Conservation (phyloP, 371 early-diverging fungal species). For the Mucor irregularis region DNA sequence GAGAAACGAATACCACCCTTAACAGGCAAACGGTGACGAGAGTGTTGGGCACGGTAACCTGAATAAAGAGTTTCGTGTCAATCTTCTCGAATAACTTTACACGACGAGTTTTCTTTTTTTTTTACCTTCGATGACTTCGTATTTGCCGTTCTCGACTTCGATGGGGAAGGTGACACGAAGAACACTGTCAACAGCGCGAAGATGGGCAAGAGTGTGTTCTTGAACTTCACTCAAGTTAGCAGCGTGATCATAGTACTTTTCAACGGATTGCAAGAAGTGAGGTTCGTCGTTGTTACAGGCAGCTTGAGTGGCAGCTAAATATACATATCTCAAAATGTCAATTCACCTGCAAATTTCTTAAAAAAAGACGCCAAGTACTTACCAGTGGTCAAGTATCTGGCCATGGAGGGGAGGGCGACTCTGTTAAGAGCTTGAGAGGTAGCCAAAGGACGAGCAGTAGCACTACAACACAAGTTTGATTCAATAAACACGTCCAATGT, state of each 20-base stretch:
- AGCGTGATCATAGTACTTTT: slow-evolving; percentile 77
- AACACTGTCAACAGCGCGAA: slow-evolving; percentile 79
- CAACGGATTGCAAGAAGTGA: slow-evolving; percentile 79
- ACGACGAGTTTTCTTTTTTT: background rate
- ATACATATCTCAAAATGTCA: too few species aligned
- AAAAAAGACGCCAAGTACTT: background rate
- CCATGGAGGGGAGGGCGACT: slow-evolving; percentile 15
- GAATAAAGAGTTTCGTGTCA: too few species aligned
- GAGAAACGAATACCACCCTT: slow-evolving; percentile 89
- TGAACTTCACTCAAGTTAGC: slow-evolving; percentile 71
- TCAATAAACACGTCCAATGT: background rate
- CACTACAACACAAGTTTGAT: slow-evolving; percentile 1
- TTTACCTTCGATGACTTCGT: slow-evolving; percentile 70
- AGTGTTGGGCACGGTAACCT: slow-evolving; percentile 90
- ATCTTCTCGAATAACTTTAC: too few species aligned
- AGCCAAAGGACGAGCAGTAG: slow-evolving; percentile 14
- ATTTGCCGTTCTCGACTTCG: slow-evolving; percentile 72
- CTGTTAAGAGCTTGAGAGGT: slow-evolving; percentile 6
- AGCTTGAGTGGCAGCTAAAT: slow-evolving; percentile 55
- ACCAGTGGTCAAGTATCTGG: slow-evolving; percentile 31
- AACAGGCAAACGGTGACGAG: slow-evolving; percentile 84
- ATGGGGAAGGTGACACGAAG: slow-evolving; percentile 87
- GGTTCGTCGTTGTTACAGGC: slow-evolving; percentile 77
- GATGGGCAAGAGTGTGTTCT: slow-evolving; percentile 70
- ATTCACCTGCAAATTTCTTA: too few species aligned